A percentile compares a stretch with the other conserved stretches of the same genome.
Conservation (phyloP, 441 rosid genomes). For the Iberis amara region DNA sequence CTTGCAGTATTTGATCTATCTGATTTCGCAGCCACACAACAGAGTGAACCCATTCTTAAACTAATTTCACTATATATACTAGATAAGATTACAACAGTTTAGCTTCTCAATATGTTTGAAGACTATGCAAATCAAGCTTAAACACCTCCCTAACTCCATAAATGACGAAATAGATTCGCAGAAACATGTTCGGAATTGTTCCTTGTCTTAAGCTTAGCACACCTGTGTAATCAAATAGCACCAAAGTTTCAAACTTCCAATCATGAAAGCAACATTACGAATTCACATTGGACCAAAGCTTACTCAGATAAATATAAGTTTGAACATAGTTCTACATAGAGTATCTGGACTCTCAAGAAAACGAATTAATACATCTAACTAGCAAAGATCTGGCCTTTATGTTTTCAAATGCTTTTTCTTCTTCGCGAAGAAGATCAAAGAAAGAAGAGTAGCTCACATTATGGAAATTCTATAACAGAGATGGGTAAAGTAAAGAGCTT, state of each 20-base stretch:
- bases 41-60: conserved; percentile 81
- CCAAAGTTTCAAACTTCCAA: conserved; percentile 20
- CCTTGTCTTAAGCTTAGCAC: conserved; percentile 12
- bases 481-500: conserved; percentile 20
- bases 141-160: conserved; percentile 14
- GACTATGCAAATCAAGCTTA: neutral
- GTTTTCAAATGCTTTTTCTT: neutral
- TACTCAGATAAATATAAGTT: neutral
- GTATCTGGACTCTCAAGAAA: too few relatives aligned
- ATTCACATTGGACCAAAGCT: conserved; percentile 11
- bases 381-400: conserved; percentile 21
- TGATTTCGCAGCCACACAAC: conserved; percentile 95
- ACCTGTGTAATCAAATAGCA: conserved; percentile 24
- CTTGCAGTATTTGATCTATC: conserved; percentile 59
- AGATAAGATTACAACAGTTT: neutral
- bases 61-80: neutral
- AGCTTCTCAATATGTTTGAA: too few relatives aligned
- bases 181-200: conserved; percentile 7
- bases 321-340: too few relatives aligned
- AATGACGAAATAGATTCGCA: conserved; percentile 3
- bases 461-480: conserved; percentile 10
- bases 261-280: conserved; percentile 8
- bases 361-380: neutral
- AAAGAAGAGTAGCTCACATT: neutral
- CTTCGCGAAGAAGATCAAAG: neutral